Evolutionary conservation across 2,329 filamentous ascomycete species (phyloP), one percentile per base, ranked within the genome.

Genomic region (Fusarium sublunatum): DNA sequence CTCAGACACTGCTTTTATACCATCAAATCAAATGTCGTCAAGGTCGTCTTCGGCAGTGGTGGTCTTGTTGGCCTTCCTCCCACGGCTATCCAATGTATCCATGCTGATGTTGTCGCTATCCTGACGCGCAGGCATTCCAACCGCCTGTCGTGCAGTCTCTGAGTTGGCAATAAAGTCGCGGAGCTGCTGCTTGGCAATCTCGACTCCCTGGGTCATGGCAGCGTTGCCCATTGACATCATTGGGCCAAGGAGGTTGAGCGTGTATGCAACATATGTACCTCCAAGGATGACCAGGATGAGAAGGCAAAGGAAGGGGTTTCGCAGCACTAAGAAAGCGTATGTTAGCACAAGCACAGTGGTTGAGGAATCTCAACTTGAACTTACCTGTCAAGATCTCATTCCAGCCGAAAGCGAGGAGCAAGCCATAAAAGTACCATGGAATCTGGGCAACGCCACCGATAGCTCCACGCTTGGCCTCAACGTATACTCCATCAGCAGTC

Each of bases 161-260:
- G 89, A 92, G 70, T 86, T 90, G 79, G 93, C 91, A 55, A 98
- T 83, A 72, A 97, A 97, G 29, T 97, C 92, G 24, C 94, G 87
- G 42, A 98, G 85, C 70, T 91, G 89, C 80, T 95, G 90, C 81
- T 97, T 97, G 73, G 92, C 91, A 67, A 99, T 92, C 69, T 96
- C 92, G 28, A 97, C 72, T 7, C 91, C 95, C 78, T 99, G 95
- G 62, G 85, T 84, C 43, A 88, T 89, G 5, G 95, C 95, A 12
- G 95, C 95, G 69, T 95, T 95, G 66, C 88, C 86, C 92, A 99
- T 97, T 73, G 96, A 93, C 69, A 96, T 82, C 83, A 99, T 98
- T 0, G 95, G 95, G 1, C 95, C 95, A 80, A 96, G 93, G 13
- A 99, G 87, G 75, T 98, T 98, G 67, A 99, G 88, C 31, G 88